Percentiles rank a stretch among this genome's conserved stretches.
phyloP scores from a whole-genome alignment of 169 alveolate genomes.

The Plasmodium vinckei region DNA sequence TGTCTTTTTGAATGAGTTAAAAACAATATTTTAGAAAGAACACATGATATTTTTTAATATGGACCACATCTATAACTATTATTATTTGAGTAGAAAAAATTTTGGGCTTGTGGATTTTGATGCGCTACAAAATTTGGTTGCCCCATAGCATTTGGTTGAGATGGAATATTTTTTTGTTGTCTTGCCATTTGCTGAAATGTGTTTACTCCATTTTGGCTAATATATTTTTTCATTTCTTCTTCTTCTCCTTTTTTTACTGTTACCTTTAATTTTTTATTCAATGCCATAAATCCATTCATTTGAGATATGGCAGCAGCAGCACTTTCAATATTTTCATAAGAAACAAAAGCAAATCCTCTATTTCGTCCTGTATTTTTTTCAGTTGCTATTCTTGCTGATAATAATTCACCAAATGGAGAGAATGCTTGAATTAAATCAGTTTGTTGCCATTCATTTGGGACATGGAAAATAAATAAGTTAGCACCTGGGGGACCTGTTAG shows the following conservation, averaged over 20 bases:
- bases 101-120: slow-evolving; percentile 78
- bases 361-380: slow-evolving; percentile 92
- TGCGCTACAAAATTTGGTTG: slow-evolving; percentile 77
- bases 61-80: slow-evolving; percentile 75
- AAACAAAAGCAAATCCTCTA: slow-evolving; percentile 94
- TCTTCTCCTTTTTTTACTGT: slow-evolving; percentile 92
- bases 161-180: slow-evolving; percentile 66
- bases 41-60: slow-evolving; percentile 16
- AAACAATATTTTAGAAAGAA: background rate
- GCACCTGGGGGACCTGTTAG: slow-evolving; percentile 94
- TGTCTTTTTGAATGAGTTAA: background rate
- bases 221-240: slow-evolving; percentile 78
- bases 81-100: slow-evolving; percentile 68
- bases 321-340: slow-evolving; percentile 89
- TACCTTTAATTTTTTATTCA: slow-evolving; percentile 90
- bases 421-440: slow-evolving; percentile 88
- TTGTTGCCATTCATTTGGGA: slow-evolving; percentile 94
- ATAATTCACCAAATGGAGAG: slow-evolving; percentile 89
- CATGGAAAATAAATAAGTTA: slow-evolving; percentile 93
- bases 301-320: slow-evolving; percentile 92
- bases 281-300: slow-evolving; percentile 91
- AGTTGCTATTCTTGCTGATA: slow-evolving; percentile 92
- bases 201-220: slow-evolving; percentile 69
- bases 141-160: slow-evolving; percentile 70
- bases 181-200: slow-evolving; percentile 68